These are phyloP conservation scores for Dothideomycetes sp. DNA, from an alignment of 2,329 filamentous ascomycete genomes.

Conservation along the genomic window DNA sequence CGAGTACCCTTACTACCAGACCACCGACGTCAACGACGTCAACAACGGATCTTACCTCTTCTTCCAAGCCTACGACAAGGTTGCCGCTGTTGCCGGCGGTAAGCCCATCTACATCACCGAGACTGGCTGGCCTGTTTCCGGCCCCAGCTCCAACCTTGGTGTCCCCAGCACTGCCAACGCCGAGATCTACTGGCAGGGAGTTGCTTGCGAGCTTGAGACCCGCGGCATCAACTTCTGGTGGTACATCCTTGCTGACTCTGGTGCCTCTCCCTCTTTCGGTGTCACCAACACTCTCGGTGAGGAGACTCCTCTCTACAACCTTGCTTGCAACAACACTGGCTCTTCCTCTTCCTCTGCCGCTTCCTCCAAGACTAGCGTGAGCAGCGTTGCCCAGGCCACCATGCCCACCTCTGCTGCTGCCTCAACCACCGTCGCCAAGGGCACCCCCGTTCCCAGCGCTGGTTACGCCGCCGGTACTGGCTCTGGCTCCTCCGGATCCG, in stretches of 20 bases:
- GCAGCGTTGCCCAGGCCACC: conserved; percentile 8
- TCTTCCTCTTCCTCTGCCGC: conserved; percentile 8
- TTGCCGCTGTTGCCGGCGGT: conserved; percentile 45
- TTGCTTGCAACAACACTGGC: conserved; percentile 38
- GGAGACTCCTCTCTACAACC: conserved; percentile 49
- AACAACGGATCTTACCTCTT: conserved; percentile 55
- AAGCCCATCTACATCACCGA: conserved; percentile 81
- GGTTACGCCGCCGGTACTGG: conserved; percentile 3
- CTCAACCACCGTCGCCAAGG: conserved; percentile 3
- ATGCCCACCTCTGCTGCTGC: conserved; percentile 4
- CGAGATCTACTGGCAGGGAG: conserved; percentile 67
- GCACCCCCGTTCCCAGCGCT: conserved; percentile 7
- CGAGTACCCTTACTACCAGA: conserved; percentile 65
- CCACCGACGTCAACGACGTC: conserved; percentile 55
- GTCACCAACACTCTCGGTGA: conserved; percentile 46
- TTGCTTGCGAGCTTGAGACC: conserved; percentile 60
- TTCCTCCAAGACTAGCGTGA: conserved; percentile 1
- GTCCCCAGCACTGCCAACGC: conserved; percentile 58
- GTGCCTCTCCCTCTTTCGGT: conserved; percentile 55
- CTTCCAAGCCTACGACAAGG: conserved; percentile 52
- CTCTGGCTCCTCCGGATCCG: conserved; percentile 2
- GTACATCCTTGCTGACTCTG: conserved; percentile 60
- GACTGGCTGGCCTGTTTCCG: conserved; percentile 75
- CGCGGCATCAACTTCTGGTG: conserved; percentile 54
- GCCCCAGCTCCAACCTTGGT: conserved; percentile 49